Evolutionary conservation across 192 early-diverging fungal genomes (phyloP), one percentile per base, ranked within the genome.

Genomic region (Radiomyces spectabilis): DNA sequence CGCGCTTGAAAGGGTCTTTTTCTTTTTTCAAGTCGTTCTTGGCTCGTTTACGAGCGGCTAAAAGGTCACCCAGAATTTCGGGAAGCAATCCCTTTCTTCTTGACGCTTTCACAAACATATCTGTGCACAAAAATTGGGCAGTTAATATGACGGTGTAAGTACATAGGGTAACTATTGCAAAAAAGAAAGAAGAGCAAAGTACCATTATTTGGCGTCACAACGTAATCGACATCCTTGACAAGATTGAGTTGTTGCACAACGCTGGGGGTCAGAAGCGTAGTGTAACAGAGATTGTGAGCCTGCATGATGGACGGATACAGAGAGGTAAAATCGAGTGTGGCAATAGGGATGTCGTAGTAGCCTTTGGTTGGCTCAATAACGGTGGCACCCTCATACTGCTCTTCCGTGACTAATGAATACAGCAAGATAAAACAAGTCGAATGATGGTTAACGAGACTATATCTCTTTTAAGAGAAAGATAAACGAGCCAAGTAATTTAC

Each of bases 301-400:
- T 96, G 96, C 92, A 99, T 99, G 55, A 99, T 99, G 7, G 93
- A 95, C 15, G 96, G 96, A 65, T 98, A 98, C 60, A 98, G 80
- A 2, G 94, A 97, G 0, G 86, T 91, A 66, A 99, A 99, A 83
- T 99, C 96, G 27, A 99, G 83, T 1, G 94, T 97, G 6, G 96
- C 91, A 69, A 99, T 96, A 2, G 93, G 94, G n/a, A 83, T 66
- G 60, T 94, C 87, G 60, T 97, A 97, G 54, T 86, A 99, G 7
- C 94, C 96, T 55, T 83, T 89, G 50, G 80, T 73, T 26, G 96
- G 93, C 41, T 99, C 96, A 68, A 99, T 91, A 37, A 99, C 94
- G 8, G 85, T 93, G 5, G 96, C 96, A 32, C 96, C 96, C 69
- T 93, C 91, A 58, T 92, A 96, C 58, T 86, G 89, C 55, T 93